Conservation (phyloP, 2,329 filamentous ascomycete genomes). For the Claviceps sp. region DNA sequence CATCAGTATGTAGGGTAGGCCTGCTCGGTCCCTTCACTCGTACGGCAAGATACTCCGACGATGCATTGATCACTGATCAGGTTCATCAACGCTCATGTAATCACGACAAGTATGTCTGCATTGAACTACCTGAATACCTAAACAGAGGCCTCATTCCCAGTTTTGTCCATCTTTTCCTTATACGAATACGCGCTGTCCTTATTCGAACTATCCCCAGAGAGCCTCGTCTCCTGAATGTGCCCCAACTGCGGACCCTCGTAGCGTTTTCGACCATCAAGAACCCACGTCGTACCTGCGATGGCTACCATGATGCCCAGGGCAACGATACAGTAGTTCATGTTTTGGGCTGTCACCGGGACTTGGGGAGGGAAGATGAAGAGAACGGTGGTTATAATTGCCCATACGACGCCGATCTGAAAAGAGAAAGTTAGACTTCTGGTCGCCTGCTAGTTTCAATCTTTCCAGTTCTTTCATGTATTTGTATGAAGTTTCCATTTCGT, state of each 20-base stretch:
- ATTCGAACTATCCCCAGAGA: background rate
- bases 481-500: background rate
- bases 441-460: background rate
- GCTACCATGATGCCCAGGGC: slow-evolving; percentile 34
- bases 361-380: slow-evolving; percentile 63
- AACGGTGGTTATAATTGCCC: slow-evolving; percentile 57
- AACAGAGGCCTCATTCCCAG: too few relatives aligned
- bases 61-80: too few relatives aligned
- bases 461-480: too few relatives aligned
- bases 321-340: slow-evolving; percentile 50
- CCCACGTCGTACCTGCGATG: slow-evolving; percentile 30
- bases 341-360: slow-evolving; percentile 47
- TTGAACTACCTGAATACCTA: too few relatives aligned
- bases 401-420: slow-evolving; percentile 39
- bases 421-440: too few relatives aligned
- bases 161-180: too few relatives aligned
- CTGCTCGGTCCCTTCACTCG: too few relatives aligned
- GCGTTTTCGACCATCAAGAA: slow-evolving; percentile 34
- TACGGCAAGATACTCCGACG: too few relatives aligned
- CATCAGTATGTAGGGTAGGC: too few relatives aligned
- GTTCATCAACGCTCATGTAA: too few relatives aligned
- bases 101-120: too few relatives aligned
- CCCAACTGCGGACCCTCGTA: slow-evolving; percentile 24
- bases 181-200: too few relatives aligned
- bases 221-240: slow-evolving; percentile 4